These are phyloP conservation scores for Mucor lusitanicus DNA, from an alignment of 371 early-diverging fungal genomes.

Conservation along the genomic window DNA sequence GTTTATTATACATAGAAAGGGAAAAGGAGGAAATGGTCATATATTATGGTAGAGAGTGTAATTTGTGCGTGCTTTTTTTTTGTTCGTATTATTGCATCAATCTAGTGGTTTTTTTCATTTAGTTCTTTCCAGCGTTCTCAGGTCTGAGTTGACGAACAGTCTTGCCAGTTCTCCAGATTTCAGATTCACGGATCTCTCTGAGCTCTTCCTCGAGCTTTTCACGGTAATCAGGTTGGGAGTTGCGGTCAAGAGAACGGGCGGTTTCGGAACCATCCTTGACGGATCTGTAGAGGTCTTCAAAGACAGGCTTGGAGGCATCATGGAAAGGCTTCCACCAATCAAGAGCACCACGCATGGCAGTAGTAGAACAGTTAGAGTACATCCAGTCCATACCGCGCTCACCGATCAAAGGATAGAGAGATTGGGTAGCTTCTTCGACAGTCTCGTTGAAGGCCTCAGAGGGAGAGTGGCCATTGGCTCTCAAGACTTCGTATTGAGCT, in stretches of 20 bases:
- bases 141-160: conserved; percentile 89
- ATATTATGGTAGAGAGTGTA: background rate
- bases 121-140: conserved; percentile 61
- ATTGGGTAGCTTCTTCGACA: conserved; percentile 98
- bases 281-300: conserved; percentile 86
- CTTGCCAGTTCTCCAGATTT: conserved; percentile 79
- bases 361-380: conserved; percentile 96
- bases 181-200: conserved; percentile 73
- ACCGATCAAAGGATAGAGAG: conserved; percentile 95
- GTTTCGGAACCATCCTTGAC: conserved; percentile 92
- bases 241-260: conserved; percentile 85
- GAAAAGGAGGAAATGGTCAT: background rate
- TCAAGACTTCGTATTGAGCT: conserved; percentile 96
- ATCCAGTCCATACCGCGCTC: conserved; percentile 98
- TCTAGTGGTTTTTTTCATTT: background rate
- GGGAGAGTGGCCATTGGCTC: conserved; percentile 93
- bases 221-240: conserved; percentile 91
- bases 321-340: conserved; percentile 97
- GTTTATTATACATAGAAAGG: conserved; percentile 4
- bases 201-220: conserved; percentile 90
- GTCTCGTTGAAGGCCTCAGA: conserved; percentile 99
- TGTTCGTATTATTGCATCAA: background rate
- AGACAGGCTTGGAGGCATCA: conserved; percentile 92
- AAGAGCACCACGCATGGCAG: conserved; percentile 94
- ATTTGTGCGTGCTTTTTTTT: background rate